Evolutionary conservation across 2,329 filamentous ascomycete species (phyloP).

Genomic region (Fusarium phyllophilum): DNA sequence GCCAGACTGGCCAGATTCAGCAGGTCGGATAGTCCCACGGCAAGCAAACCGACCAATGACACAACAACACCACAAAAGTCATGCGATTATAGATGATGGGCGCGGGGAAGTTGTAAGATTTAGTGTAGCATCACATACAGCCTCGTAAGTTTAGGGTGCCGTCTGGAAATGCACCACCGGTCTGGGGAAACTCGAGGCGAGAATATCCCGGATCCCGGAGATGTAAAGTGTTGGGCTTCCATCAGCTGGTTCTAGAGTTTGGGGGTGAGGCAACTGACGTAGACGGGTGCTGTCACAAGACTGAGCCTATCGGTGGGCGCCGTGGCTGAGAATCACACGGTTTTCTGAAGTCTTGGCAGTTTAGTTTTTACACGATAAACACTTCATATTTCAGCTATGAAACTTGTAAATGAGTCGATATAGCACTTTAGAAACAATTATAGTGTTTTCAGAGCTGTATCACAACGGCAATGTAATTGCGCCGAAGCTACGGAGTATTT

Average conservation of each 20-base stretch:
- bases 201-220: slow-evolving; percentile 34
- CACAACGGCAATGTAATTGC: not conserved
- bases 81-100: slow-evolving; percentile 7
- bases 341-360: not conserved
- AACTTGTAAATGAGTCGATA: not conserved
- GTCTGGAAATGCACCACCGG: slow-evolving; percentile 7
- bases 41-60: not conserved
- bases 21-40: slow-evolving; percentile 1
- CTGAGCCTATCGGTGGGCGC: slow-evolving; percentile 12
- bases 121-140: slow-evolving; percentile 6
- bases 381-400: not conserved
- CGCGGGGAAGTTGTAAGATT: slow-evolving; percentile 34
- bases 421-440: not conserved
- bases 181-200: slow-evolving; percentile 28
- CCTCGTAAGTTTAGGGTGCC: slow-evolving; percentile 15
- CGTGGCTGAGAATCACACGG: slow-evolving; percentile 23
- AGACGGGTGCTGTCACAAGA: slow-evolving; percentile 20
- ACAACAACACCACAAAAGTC: not conserved
- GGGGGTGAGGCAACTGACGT: slow-evolving; percentile 9
- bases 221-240: not conserved
- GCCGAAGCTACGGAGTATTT: not conserved
- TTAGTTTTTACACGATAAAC: not conserved
- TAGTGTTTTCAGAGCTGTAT: not conserved
- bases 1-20: not conserved
- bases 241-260: slow-evolving; percentile 10